Conservation (phyloP, 1,284 basidiomycete species). For the Sanguinoderma infundibulare region DNA sequence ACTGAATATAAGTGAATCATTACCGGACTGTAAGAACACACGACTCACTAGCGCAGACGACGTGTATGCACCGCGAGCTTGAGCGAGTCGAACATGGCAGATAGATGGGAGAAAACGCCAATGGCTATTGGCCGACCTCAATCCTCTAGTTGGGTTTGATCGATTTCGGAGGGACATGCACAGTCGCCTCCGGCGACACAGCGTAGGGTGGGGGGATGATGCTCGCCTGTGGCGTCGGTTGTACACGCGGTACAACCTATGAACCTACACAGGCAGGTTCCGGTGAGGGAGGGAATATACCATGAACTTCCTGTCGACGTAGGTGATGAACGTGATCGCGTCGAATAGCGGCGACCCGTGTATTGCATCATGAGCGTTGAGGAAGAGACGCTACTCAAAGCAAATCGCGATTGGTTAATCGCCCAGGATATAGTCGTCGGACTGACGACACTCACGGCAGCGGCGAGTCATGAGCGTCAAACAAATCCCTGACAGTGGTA, state of each 20-base stretch:
- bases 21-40: not conserved
- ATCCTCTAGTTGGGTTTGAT: not conserved
- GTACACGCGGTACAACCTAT: not conserved
- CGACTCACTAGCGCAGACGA: constrained; percentile 8
- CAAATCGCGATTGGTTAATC: not conserved
- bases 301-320: not conserved
- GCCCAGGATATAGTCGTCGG: not conserved
- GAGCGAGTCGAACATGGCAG: constrained; percentile 10
- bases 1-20: not conserved
- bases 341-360: not conserved
- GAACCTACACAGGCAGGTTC: not conserved
- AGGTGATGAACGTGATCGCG: not conserved
- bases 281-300: not conserved
- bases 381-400: not conserved
- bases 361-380: not conserved
- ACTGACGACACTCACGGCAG: not conserved
- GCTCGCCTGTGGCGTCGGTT: not conserved
- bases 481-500: not conserved
- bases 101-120: constrained; percentile 12
- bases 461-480: not conserved
- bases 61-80: constrained; percentile 6
- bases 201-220: not conserved
- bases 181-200: not conserved
- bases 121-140: not conserved
- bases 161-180: not conserved